Evolutionary conservation across 75 land plant species (phyloP), one percentile per base, ranked within the genome.

Genomic region (Sequoia sempervirens): DNA sequence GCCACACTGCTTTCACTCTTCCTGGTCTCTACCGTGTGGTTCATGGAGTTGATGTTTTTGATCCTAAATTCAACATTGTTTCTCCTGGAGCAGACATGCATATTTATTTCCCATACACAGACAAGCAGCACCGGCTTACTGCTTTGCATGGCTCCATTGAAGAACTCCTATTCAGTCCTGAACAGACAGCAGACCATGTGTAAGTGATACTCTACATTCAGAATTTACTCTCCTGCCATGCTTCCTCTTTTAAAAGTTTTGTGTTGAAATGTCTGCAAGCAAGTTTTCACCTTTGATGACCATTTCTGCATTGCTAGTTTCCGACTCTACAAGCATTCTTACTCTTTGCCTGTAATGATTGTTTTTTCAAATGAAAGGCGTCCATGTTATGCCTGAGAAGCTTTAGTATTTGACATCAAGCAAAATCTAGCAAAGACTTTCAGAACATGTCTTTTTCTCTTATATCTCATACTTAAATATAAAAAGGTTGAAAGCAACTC

Each of bases 31-130:
- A 92, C 58, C 85, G 94, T n/a, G 92, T 93, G 32, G 94, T 93
- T 68, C 87, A 93, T 66, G 94, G 94, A 9, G 90, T 93, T 83
- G 89, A 93, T 87, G 94, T 92, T 38, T 93, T 93, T 80, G 95
- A 93, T 79, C 95, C 95, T 18, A 93, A 93, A 84, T 93, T 93
- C 84, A 93, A 93, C 85, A 92, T 93, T 86, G 94, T 92, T 6
- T 93, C 94, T 5, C 94, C 91, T 41, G 94, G 93, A 82, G 91
- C 93, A 40, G 94, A 93, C 83, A 84, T 85, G 88, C 80, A 72
- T 10, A 91, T 93, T 45, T 92, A 93, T 87, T 93, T 90, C 75
- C 88, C 95, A 61, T 89, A 69, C 80, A 82, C 92, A n/a, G 95
- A 93, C 28, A 85, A 88, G 52, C 81, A 85, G 56, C 82, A 81